Conservation (phyloP, 305 asterid genomes). For the Andrographis paniculata region DNA sequence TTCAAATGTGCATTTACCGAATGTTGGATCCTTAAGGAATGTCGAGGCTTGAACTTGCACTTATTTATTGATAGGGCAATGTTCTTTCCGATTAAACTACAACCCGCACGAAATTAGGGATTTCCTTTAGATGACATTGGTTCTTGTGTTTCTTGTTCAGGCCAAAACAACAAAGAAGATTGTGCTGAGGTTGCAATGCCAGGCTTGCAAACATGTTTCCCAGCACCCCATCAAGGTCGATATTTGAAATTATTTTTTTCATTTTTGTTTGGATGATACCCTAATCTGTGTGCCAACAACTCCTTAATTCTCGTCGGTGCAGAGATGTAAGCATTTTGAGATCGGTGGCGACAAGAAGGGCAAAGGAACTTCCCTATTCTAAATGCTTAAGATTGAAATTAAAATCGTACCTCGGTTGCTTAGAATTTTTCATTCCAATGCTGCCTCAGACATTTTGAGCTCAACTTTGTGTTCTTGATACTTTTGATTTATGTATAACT, state of each 20-base stretch:
- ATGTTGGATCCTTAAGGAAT: background rate
- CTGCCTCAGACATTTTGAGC: too few relatives aligned
- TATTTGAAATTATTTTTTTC: background rate
- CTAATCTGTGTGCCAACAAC: background rate
- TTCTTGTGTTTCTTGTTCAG: conserved; percentile 9
- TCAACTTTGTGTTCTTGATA: too few relatives aligned
- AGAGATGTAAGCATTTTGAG: conserved; percentile 35
- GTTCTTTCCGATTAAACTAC: too few relatives aligned
- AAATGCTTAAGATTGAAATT: too few relatives aligned
- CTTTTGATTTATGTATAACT: too few relatives aligned
- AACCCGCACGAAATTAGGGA: too few relatives aligned
- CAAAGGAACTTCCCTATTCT: conserved; percentile 30
- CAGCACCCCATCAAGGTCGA: conserved; percentile 25
- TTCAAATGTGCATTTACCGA: background rate
- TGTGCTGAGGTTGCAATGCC: conserved; percentile 39
- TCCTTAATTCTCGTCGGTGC: conserved; percentile 6
- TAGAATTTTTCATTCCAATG: too few relatives aligned
- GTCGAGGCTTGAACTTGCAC: too few relatives aligned
- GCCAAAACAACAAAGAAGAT: conserved; percentile 33
- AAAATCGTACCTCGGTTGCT: too few relatives aligned
- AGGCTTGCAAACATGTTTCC: conserved; percentile 29
- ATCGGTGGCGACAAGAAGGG: conserved; percentile 25
- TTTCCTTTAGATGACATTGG: too few relatives aligned
- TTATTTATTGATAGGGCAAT: too few relatives aligned
- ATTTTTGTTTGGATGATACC: background rate